Base-by-base conservation (phyloP, 306 rosid genomes). In the Dalbergia cultrata region DNA sequence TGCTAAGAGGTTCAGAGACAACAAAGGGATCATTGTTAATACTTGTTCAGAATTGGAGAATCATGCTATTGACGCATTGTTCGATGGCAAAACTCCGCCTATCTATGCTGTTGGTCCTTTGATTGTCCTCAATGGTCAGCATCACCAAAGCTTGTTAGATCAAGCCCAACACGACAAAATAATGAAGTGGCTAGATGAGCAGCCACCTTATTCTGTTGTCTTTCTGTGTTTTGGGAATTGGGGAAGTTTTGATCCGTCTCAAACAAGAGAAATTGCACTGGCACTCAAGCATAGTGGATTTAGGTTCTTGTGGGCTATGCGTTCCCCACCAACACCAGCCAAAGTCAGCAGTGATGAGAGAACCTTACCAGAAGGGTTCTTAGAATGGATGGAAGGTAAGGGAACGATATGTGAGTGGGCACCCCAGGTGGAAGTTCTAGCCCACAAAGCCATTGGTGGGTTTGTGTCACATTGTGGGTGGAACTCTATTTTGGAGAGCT, bases 381-480 rank as follows among this genome's bases (percentile, higher is more conserved):
- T 88, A 56, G 92, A 89, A 44, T 82, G 91, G 78, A 85, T 75
- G 10, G 66, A 67, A 31, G 91, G 80, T 43, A 88, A 33, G 64
- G 97, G 97, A 65, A 63, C 81, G 79, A 8, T 88, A n/a, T 90
- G 91, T 63, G 91, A 77, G 39, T 90, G 94, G 97, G 90, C 87
- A 5, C 94, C 91, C 0, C 94, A 90, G 53, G 82, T 85, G 78
- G 92, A 88, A 72, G 78, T 88, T 62, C 45, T 88, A n/a, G 67
- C 83, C 0, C 97, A 90, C 79, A 74, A 66, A n/a, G 89, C 90
- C 33, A 75, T 79, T 16, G 83, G 83, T 47, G 91, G 94, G 5
- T 92, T 90, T 64, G 82, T 90, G 7, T 88, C 90, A 3, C 97
- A 88, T 49, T 92, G 92, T 64, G 94, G 92, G 10, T 92, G 97